A percentile compares a stretch with the other conserved stretches of the same genome.
Evolutionary conservation across 2,329 filamentous ascomycete species (phyloP).

Genomic region (Microcera coccophila): DNA sequence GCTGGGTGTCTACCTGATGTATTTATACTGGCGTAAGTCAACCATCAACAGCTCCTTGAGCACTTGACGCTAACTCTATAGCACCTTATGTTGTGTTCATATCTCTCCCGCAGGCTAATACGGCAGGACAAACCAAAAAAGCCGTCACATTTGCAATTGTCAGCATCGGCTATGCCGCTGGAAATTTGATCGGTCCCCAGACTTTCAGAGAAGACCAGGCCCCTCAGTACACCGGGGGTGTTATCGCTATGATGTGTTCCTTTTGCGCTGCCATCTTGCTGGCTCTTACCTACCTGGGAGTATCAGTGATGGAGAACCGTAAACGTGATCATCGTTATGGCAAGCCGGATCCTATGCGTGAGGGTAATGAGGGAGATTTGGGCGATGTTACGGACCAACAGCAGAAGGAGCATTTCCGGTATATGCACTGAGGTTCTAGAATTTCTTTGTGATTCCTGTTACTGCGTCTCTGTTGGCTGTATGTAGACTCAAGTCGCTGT

Average conservation of each 20-base stretch:
- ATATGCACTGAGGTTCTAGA: no score
- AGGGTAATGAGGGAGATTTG: constrained; percentile 1
- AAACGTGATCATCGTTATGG: neutral
- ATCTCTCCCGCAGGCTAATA: constrained; percentile 21
- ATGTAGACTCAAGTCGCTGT: no score
- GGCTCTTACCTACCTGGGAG: neutral
- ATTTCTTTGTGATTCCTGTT: no score
- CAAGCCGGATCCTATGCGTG: neutral
- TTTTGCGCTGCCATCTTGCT: constrained; percentile 1
- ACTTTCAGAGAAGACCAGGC: constrained; percentile 34
- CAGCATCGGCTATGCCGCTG: constrained; percentile 39
- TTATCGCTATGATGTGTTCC: constrained; percentile 5
- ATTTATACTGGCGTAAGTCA: neutral
- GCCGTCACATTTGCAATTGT: constrained; percentile 40
- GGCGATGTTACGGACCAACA: neutral
- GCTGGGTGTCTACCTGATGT: neutral
- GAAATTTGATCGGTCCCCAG: constrained; percentile 38
- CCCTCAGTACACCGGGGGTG: constrained; percentile 24
- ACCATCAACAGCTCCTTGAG: neutral
- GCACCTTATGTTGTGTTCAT: constrained; percentile 3
- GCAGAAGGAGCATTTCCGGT: neutral
- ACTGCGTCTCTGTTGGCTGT: no score
- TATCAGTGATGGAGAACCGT: neutral
- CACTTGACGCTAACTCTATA: neutral
- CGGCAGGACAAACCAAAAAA: constrained; percentile 35